Conservation (phyloP, 805 yeast genomes). For the Starmerella bombicola region DNA sequence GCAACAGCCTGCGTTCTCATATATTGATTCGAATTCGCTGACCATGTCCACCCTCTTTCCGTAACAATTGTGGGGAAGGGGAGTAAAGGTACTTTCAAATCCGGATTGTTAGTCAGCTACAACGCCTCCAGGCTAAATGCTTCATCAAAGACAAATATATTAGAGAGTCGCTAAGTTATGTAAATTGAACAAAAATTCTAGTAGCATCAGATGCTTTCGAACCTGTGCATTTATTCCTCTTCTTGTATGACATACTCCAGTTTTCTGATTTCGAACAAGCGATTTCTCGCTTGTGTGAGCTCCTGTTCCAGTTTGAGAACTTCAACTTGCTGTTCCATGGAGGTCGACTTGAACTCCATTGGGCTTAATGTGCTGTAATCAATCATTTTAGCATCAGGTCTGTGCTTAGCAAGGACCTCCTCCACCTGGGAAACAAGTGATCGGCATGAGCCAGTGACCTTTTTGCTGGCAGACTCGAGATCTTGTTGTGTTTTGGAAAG, state of each 20-base stretch:
- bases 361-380: slow-evolving; percentile 59
- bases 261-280: slow-evolving; percentile 73
- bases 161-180: no score
- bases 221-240: slow-evolving; percentile 43
- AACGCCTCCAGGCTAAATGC: no score
- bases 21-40: no score
- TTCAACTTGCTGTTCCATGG: slow-evolving; percentile 89
- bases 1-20: no score
- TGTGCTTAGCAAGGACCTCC: slow-evolving; percentile 36
- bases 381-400: slow-evolving; percentile 31
- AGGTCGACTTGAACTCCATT: slow-evolving; percentile 71
- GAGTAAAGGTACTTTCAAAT: no score
- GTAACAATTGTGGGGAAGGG: no score
- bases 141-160: no score
- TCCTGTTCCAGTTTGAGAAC: slow-evolving; percentile 71
- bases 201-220: no score
- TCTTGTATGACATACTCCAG: slow-evolving; percentile 58
- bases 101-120: no score
- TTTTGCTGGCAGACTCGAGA: slow-evolving; percentile 54
- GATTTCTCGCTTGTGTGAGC: slow-evolving; percentile 57
- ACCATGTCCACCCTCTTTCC: no score
- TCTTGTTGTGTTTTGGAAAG: slow-evolving; percentile 65
- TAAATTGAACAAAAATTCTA: no score
- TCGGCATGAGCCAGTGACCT: slow-evolving; percentile 67
- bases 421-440: slow-evolving; percentile 59